Percentiles rank a stretch among this genome's conserved stretches.
Evolutionary conservation across 2,329 filamentous ascomycete species (phyloP).

Genomic region (Aureobasidium vineae): DNA sequence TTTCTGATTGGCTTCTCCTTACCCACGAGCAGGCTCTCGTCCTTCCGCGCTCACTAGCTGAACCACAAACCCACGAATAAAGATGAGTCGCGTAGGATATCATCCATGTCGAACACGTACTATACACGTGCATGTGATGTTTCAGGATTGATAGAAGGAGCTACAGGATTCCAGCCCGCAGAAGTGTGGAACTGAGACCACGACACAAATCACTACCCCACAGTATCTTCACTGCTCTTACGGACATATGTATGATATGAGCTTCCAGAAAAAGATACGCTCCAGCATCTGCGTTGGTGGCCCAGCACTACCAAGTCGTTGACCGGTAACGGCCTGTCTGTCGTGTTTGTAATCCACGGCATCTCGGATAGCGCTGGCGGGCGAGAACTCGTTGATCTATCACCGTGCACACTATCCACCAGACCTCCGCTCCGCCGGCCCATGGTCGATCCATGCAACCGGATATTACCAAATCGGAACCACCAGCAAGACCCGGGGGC

Average conservation of each 20-base stretch:
- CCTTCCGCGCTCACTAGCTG: constrained; percentile 2
- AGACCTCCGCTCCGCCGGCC: constrained; percentile 18
- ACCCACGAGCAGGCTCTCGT: background rate
- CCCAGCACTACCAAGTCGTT: background rate
- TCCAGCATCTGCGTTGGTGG: background rate
- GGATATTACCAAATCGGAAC: constrained; percentile 4
- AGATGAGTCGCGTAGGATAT: background rate
- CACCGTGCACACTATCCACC: constrained; percentile 1
- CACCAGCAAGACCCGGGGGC: background rate
- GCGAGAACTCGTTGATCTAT: constrained; percentile 19
- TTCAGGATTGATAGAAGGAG: background rate
- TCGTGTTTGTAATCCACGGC: background rate
- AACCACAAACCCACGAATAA: background rate
- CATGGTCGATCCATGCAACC: constrained; percentile 10
- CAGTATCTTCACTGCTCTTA: background rate
- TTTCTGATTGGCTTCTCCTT: background rate
- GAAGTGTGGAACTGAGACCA: background rate
- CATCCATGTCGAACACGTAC: background rate
- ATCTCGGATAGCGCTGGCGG: constrained; percentile 1
- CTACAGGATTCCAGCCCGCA: background rate
- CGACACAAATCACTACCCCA: background rate
- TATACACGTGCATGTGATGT: background rate
- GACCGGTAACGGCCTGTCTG: constrained; percentile 7
- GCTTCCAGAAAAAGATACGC: constrained; percentile 3
- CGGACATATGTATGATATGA: background rate